Conservation (phyloP, 2,329 filamentous ascomycete species). For the Cladosporium sp. region DNA sequence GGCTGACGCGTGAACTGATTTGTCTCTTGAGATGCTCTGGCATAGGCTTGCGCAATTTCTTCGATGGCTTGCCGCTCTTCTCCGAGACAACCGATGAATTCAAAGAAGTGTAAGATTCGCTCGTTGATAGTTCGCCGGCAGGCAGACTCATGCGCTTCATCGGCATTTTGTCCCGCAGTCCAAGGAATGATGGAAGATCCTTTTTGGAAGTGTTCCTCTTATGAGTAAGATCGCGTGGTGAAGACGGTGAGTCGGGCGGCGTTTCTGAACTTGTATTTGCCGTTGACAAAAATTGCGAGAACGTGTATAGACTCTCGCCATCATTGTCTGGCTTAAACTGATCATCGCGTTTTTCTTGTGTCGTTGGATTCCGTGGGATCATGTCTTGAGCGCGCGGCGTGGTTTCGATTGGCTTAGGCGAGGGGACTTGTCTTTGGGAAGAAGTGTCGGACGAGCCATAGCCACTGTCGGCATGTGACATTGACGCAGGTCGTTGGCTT, state of each 20-base stretch:
- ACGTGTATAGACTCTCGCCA: conserved; percentile 19
- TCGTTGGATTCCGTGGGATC: not conserved
- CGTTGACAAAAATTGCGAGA: conserved; percentile 18
- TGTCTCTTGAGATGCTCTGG: conserved; percentile 22
- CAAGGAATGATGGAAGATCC: not conserved
- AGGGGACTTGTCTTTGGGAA: conserved; percentile 1
- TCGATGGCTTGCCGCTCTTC: conserved; percentile 17
- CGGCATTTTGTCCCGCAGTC: not conserved
- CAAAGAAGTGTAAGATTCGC: conserved; percentile 11
- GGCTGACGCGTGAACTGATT: conserved; percentile 15
- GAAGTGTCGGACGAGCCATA: conserved; percentile 28
- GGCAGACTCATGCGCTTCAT: conserved; percentile 12
- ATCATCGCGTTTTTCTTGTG: not conserved
- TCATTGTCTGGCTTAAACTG: not conserved
- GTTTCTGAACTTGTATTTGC: not conserved
- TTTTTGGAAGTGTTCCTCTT: conserved; percentile 1
- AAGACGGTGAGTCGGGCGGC: not conserved
- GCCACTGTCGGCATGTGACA: conserved; percentile 27
- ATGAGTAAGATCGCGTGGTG: not conserved
- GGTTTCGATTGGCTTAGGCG: not conserved
- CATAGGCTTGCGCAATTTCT: conserved; percentile 30
- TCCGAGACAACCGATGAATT: conserved; percentile 11
- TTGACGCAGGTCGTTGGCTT: not conserved
- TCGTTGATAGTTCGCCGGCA: conserved; percentile 3
- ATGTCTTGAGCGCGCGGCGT: not conserved